Conservation (phyloP, 306 rosid species). For the Dryas alaskensis region DNA sequence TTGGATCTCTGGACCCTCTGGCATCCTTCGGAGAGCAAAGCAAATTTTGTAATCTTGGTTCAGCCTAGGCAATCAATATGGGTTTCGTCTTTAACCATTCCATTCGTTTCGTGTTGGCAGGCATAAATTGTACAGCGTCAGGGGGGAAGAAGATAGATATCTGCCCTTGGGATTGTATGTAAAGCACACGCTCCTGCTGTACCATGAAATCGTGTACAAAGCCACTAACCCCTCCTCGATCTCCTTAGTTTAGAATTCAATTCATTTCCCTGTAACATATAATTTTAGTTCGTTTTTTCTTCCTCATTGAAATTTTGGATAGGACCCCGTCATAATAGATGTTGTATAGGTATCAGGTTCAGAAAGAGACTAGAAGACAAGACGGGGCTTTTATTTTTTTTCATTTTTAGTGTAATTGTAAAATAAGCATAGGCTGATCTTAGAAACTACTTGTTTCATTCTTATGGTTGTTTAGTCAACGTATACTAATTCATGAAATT, state of each 20-base stretch:
- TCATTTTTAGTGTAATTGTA: slow-evolving; percentile 51
- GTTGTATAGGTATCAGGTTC: slow-evolving; percentile 70
- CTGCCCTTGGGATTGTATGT: slow-evolving; percentile 34
- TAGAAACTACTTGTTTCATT: slow-evolving; percentile 38
- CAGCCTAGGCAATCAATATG: slow-evolving; percentile 22
- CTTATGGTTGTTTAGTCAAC: slow-evolving; percentile 21
- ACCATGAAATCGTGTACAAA: slow-evolving; percentile 65
- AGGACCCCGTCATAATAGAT: slow-evolving; percentile 46
- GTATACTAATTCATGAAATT: slow-evolving; percentile 4
- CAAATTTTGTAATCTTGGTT: slow-evolving; percentile 28
- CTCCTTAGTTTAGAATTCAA: slow-evolving; percentile 46
- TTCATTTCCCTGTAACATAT: slow-evolving; percentile 71
- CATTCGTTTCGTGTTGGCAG: slow-evolving; percentile 24
- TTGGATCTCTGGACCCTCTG: slow-evolving; percentile 10
- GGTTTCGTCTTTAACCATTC: slow-evolving; percentile 41
- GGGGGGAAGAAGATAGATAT: slow-evolving; percentile 27
- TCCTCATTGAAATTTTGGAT: slow-evolving; percentile 47
- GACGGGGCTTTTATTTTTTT: background rate
- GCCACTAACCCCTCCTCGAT: slow-evolving; percentile 44
- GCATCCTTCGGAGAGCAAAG: slow-evolving; percentile 27
- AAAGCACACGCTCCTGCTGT: slow-evolving; percentile 40
- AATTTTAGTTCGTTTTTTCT: slow-evolving; percentile 32
- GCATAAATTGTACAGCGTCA: slow-evolving; percentile 32
- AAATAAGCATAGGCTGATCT: slow-evolving; percentile 38
- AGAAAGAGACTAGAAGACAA: slow-evolving; percentile 57